Percentiles rank a stretch among this genome's conserved stretches.
These are phyloP conservation scores for Camillea tinctor DNA, from an alignment of 2,329 filamentous ascomycete species.

Conservation along the genomic window DNA sequence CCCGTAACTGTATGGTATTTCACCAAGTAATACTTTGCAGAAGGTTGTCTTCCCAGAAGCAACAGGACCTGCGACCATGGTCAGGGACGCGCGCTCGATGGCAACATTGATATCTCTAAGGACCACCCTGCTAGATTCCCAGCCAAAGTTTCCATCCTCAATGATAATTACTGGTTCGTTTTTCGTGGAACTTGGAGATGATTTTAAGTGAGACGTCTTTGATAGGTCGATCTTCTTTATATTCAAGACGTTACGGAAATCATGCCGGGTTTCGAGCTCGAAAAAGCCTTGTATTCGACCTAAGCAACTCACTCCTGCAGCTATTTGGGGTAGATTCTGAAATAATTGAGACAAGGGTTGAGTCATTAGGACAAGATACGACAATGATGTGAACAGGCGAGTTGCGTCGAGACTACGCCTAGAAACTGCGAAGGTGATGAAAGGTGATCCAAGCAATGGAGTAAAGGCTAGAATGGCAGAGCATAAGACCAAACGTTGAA, in stretches of 20 bases:
- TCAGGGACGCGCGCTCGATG: constrained; percentile 33
- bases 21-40: constrained; percentile 40
- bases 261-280: constrained; percentile 23
- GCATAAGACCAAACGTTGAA: constrained; percentile 16
- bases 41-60: constrained; percentile 46
- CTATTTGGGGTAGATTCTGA: constrained; percentile 19
- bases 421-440: constrained; percentile 39
- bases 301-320: constrained; percentile 30
- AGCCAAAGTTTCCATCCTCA: constrained; percentile 34
- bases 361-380: constrained; percentile 39
- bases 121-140: constrained; percentile 28
- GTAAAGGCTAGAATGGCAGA: constrained; percentile 24
- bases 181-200: neutral
- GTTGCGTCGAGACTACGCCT: constrained; percentile 33
- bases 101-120: constrained; percentile 35
- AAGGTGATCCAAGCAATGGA: constrained; percentile 35
- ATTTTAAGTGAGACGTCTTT: neutral
- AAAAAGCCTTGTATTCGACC: constrained; percentile 41
- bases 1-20: constrained; percentile 32
- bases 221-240: neutral
- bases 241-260: constrained; percentile 21
- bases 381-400: constrained; percentile 42
- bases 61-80: constrained; percentile 42
- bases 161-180: constrained; percentile 17
- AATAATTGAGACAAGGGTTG: constrained; percentile 41